Evolutionary conservation across 2,329 filamentous ascomycete species (phyloP).

Genomic region (Corniculantispora saksenae): DNA sequence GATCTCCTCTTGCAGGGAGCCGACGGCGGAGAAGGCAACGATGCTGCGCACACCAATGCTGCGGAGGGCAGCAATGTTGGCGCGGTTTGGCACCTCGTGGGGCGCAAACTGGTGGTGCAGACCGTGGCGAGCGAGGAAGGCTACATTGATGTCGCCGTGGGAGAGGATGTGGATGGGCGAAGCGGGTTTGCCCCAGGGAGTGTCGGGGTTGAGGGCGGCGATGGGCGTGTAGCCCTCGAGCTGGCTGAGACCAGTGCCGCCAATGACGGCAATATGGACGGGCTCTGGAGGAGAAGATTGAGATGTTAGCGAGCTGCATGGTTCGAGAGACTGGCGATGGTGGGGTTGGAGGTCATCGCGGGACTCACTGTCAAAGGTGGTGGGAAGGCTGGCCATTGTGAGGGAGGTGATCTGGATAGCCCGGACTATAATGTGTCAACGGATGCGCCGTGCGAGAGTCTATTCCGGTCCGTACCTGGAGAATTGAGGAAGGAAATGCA

Average conservation of each 20-base stretch:
- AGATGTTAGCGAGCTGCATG: conserved; percentile 15
- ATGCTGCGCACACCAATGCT: conserved; percentile 85
- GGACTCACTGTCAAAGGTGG: conserved; percentile 58
- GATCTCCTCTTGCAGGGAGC: conserved; percentile 87
- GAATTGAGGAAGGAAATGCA: background rate
- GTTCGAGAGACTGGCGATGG: background rate
- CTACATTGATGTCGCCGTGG: conserved; percentile 79
- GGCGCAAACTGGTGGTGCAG: conserved; percentile 85
- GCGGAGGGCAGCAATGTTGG: conserved; percentile 97
- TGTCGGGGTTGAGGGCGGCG: conserved; percentile 72
- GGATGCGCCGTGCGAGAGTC: background rate
- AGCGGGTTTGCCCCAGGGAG: conserved; percentile 84
- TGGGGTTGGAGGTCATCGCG: background rate
- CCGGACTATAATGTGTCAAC: background rate
- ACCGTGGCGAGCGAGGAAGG: conserved; percentile 93
- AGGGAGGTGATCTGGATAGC: background rate
- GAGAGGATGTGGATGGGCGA: conserved; percentile 82
- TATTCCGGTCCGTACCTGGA: background rate
- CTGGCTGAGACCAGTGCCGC: conserved; percentile 87
- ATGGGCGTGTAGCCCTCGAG: conserved; percentile 86
- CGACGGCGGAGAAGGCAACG: conserved; percentile 94
- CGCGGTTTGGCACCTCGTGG: conserved; percentile 90
- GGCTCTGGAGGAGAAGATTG: conserved; percentile 47
- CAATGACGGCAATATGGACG: conserved; percentile 85
- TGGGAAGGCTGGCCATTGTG: conserved; percentile 56